A percentile compares a stretch with the other conserved stretches of the same genome.
Conservation (phyloP, 495 filamentous ascomycete species). For the Penicillium coffeae region DNA sequence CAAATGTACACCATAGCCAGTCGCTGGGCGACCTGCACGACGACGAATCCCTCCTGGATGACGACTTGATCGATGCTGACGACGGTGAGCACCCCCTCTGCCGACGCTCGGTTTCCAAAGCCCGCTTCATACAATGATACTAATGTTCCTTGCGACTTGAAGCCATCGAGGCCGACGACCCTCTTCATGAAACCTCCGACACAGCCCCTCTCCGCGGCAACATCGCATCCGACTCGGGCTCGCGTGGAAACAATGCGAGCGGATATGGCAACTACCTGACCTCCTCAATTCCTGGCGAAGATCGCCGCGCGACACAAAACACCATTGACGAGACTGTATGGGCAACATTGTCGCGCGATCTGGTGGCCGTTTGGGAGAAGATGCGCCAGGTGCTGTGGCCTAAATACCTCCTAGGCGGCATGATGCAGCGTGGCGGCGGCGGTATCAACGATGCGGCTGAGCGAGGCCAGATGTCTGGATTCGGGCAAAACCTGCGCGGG, state of each 20-base stretch:
- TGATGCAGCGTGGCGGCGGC: constrained; percentile 61
- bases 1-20: constrained; percentile 39
- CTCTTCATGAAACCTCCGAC: constrained; percentile 64
- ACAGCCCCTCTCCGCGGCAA: constrained; percentile 76
- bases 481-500: constrained; percentile 60
- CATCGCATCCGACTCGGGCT: constrained; percentile 56
- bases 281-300: constrained; percentile 85
- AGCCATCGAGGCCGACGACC: constrained; percentile 92
- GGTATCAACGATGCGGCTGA: constrained; percentile 64
- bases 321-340: constrained; percentile 97
- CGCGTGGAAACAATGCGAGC: constrained; percentile 41
- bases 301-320: constrained; percentile 85
- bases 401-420: constrained; percentile 80
- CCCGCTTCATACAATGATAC: neutral
- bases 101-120: neutral
- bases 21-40: constrained; percentile 34
- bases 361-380: constrained; percentile 93
- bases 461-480: constrained; percentile 61
- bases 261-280: constrained; percentile 65
- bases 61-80: constrained; percentile 93
- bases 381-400: constrained; percentile 98
- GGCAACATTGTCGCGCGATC: constrained; percentile 87
- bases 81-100: constrained; percentile 58
- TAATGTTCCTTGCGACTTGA: constrained; percentile 11
- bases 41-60: constrained; percentile 70